These are phyloP conservation scores for Boletus sp. DNA, from an alignment of 1,284 basidiomycete species.

Conservation along the genomic window DNA sequence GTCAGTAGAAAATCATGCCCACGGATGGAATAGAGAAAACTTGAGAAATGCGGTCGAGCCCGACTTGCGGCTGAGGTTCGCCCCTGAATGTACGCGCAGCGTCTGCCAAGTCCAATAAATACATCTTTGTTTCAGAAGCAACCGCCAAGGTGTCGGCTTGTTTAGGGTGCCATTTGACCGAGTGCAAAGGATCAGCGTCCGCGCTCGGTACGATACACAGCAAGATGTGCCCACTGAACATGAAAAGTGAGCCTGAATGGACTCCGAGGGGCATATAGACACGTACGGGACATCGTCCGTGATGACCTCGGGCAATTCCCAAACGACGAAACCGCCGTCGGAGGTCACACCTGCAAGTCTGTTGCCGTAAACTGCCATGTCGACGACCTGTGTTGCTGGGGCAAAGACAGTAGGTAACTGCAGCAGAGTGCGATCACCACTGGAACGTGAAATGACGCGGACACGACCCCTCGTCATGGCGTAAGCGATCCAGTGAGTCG, in stretches of 20 bases:
- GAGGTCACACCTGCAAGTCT: conserved; percentile 77
- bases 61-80: conserved; percentile 59
- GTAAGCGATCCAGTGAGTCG: conserved; percentile 84
- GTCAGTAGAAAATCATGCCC: conserved; percentile 26
- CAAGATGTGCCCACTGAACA: conserved; percentile 57
- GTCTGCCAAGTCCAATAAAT: conserved; percentile 65
- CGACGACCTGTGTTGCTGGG: conserved; percentile 58
- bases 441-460: conserved; percentile 78
- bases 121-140: conserved; percentile 68
- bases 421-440: conserved; percentile 77
- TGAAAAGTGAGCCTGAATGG: conserved; percentile 12
- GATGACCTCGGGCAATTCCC: conserved; percentile 76
- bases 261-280: neutral
- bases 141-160: conserved; percentile 73
- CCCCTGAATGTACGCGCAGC: conserved; percentile 53
- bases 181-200: conserved; percentile 60
- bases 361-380: conserved; percentile 81
- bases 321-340: conserved; percentile 81
- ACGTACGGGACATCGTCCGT: conserved; percentile 80
- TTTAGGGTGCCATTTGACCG: conserved; percentile 81
- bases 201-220: conserved; percentile 63
- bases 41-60: conserved; percentile 61
- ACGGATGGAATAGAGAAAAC: conserved; percentile 67
- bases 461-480: conserved; percentile 88
- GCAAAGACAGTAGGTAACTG: conserved; percentile 68